Evolutionary conservation across 306 rosid genomes (phyloP).

Genomic region (Cucurbita ficifolia): DNA sequence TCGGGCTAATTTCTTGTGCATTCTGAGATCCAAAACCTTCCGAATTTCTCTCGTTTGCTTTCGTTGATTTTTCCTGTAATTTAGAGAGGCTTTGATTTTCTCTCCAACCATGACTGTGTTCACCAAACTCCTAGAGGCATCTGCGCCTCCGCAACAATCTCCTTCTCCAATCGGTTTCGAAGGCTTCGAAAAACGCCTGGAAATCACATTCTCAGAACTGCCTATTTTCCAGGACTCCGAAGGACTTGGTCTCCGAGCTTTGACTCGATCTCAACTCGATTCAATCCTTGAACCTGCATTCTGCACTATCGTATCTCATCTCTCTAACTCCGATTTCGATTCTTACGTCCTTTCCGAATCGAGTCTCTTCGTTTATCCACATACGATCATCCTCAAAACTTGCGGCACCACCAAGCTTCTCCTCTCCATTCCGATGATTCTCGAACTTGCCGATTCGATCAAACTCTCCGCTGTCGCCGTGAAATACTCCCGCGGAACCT

Average conservation of each 20-base stretch:
- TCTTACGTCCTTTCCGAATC: slow-evolving; percentile 61
- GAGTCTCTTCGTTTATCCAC: slow-evolving; percentile 37
- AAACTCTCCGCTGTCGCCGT: slow-evolving; percentile 25
- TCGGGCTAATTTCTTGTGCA: neutral
- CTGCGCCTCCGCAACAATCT: neutral
- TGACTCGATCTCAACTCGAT: slow-evolving; percentile 29
- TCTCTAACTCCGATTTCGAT: slow-evolving; percentile 34
- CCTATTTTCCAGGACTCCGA: slow-evolving; percentile 22
- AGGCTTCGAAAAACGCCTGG: slow-evolving; percentile 55
- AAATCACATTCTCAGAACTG: slow-evolving; percentile 25
- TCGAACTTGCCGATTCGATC: slow-evolving; percentile 22
- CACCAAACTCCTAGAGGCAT: neutral
- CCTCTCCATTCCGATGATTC: slow-evolving; percentile 25
- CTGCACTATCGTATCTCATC: slow-evolving; percentile 40
- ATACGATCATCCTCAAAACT: slow-evolving; percentile 37
- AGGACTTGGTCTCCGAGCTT: slow-evolving; percentile 33
- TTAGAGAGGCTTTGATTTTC: neutral
- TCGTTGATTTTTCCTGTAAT: neutral
- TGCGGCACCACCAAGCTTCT: slow-evolving; percentile 52
- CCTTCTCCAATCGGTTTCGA: slow-evolving; percentile 42
- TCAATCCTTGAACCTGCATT: slow-evolving; percentile 37
- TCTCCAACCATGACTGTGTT: neutral
- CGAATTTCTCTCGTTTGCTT: neutral
- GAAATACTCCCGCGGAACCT: slow-evolving; percentile 42
- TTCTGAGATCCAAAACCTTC: neutral